These are phyloP conservation scores for Podaxis sp. DNA, from an alignment of 768 basidiomycete species.

Conservation along the genomic window DNA sequence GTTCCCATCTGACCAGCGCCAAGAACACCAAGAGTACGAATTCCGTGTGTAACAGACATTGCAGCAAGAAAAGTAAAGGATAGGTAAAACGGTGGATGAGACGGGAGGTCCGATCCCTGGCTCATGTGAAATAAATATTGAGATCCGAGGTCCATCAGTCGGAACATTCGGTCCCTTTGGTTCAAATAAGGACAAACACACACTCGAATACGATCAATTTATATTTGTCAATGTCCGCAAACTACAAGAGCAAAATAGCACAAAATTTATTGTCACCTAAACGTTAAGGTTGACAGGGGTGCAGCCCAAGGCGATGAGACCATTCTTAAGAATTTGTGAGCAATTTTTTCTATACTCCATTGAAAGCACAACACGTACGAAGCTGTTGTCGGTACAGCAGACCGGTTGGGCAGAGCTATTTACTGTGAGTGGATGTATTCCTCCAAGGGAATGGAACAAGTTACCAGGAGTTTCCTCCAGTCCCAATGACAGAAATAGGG, in stretches of 20 bases:
- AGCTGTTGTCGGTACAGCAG: constrained; percentile 6
- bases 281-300: not conserved
- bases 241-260: too few species aligned
- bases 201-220: too few species aligned
- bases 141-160: constrained; percentile 1
- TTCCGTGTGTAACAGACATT: constrained; percentile 53
- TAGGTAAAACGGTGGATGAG: not conserved
- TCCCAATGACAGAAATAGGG: constrained; percentile 22
- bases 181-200: not conserved
- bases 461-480: constrained; percentile 21
- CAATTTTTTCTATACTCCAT: not conserved
- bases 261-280: not conserved
- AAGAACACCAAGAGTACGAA: constrained; percentile 71
- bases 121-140: not conserved
- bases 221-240: too few species aligned
- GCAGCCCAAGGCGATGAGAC: constrained; percentile 5
- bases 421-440: not conserved
- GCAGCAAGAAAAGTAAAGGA: not conserved
- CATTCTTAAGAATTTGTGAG: not conserved
- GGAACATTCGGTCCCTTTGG: not conserved
- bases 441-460: not conserved
- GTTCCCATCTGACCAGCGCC: constrained; percentile 90
- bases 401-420: constrained; percentile 6
- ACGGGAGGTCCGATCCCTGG: constrained; percentile 1
- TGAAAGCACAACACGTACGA: not conserved